Conservation (phyloP, 192 early-diverging fungal genomes). For the Mortierella hygrophila region DNA sequence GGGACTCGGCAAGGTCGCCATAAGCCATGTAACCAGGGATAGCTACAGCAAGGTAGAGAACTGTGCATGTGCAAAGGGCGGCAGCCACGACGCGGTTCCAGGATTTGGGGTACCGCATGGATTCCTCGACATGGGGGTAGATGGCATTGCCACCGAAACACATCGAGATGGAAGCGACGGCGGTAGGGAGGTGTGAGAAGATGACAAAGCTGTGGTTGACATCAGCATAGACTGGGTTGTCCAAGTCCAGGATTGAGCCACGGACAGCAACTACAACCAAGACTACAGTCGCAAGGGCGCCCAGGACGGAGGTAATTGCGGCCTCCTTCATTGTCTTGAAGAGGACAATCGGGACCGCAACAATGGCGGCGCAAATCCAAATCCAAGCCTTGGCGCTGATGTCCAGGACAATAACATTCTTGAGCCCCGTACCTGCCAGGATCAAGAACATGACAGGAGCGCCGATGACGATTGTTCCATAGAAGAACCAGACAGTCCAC, state of each 20-base stretch:
- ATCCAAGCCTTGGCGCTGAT: conserved; percentile 70
- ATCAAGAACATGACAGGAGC: conserved; percentile 77
- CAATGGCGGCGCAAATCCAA: conserved; percentile 66
- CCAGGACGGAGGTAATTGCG: conserved; percentile 77
- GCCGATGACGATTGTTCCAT: conserved; percentile 74
- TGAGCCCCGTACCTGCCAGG: conserved; percentile 77
- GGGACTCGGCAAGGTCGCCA: conserved; percentile 60
- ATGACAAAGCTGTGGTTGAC: conserved; percentile 65
- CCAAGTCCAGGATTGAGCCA: conserved; percentile 64
- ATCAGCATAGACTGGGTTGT: conserved; percentile 48
- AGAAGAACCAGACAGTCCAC: conserved; percentile 71
- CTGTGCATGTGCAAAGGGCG: conserved; percentile 71
- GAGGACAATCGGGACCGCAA: conserved; percentile 76
- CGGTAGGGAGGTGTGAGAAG: conserved; percentile 75
- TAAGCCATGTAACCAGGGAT: conserved; percentile 78
- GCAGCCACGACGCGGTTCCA: conserved; percentile 76
- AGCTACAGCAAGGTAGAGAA: conserved; percentile 75
- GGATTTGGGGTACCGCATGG: conserved; percentile 75
- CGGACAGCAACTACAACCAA: conserved; percentile 76
- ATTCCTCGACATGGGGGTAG: conserved; percentile 85
- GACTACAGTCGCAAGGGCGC: conserved; percentile 76
- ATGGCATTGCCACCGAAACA: conserved; percentile 84
- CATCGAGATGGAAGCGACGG: conserved; percentile 84
- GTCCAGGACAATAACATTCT: conserved; percentile 61
- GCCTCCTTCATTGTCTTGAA: conserved; percentile 85